phyloP scores from a whole-genome alignment of 192 early-diverging fungal species.

The Dimargaris verticillata region DNA sequence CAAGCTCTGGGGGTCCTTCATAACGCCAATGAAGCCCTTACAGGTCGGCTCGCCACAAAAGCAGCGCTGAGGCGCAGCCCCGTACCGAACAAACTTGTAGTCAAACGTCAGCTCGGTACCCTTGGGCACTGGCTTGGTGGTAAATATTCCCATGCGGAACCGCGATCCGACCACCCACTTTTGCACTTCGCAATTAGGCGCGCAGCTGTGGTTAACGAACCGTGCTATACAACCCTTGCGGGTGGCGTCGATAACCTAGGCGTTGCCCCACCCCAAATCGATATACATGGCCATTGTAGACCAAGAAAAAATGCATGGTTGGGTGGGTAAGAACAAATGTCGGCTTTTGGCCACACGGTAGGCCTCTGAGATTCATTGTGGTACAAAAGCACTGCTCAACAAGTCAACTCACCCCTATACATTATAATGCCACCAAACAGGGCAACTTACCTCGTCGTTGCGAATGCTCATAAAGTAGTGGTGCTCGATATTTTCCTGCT shows the following conservation, averaged over 20 bases:
- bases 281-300: no score
- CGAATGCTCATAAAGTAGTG: constrained; percentile 98
- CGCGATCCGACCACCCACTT: constrained; percentile 92
- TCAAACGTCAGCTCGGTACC: constrained; percentile 94
- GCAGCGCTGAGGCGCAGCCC: constrained; percentile 78
- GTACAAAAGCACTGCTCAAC: no score
- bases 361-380: no score
- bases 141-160: constrained; percentile 92
- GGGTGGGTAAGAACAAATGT: no score
- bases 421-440: no score
- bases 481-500: constrained; percentile 62
- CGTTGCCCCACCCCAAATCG: neutral
- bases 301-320: no score
- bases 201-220: constrained; percentile 97
- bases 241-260: constrained; percentile 83
- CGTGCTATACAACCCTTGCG: constrained; percentile 82
- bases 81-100: constrained; percentile 86
- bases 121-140: constrained; percentile 48
- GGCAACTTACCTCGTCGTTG: constrained; percentile 52
- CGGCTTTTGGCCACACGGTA: no score
- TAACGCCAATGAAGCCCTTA: constrained; percentile 80
- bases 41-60: constrained; percentile 81
- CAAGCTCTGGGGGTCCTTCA: constrained; percentile 33
- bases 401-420: no score
- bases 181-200: constrained; percentile 83